Percentiles rank a stretch among this genome's conserved stretches.
These are phyloP conservation scores for Cenchrus purpureus DNA, from an alignment of 176 grass and related monocot species.

Conservation along the genomic window DNA sequence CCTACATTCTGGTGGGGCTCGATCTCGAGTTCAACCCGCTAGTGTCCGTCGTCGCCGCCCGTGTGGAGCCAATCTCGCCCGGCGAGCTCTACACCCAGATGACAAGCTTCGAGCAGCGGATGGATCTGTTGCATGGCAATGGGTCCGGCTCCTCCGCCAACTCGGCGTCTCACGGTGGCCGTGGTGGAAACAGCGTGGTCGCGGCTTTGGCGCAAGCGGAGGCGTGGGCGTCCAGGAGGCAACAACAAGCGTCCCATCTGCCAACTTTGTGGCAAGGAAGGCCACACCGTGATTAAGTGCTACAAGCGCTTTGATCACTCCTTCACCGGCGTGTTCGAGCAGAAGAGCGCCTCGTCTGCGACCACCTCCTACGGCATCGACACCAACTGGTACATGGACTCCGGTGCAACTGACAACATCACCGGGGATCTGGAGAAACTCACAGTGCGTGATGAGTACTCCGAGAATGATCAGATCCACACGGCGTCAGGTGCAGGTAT, in stretches of 20 bases:
- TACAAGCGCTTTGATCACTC: neutral
- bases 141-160: neutral
- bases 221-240: too few species aligned
- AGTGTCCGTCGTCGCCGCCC: neutral
- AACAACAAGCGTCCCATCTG: neutral
- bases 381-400: neutral
- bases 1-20: neutral
- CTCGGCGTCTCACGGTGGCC: neutral
- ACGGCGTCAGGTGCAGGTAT: too few species aligned
- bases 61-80: neutral
- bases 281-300: neutral
- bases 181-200: neutral
- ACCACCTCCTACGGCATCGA: neutral
- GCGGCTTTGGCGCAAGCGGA: neutral
- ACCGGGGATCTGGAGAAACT: neutral
- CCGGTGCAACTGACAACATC: neutral
- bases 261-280: neutral
- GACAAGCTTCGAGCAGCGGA: neutral
- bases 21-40: neutral
- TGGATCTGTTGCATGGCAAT: neutral
- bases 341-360: rapidly evolving
- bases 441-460: neutral
- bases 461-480: neutral
- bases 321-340: neutral
- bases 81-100: neutral